Evolutionary conservation across 805 yeast genomes (phyloP), one percentile per base, ranked within the genome.

Genomic region (Metschnikowia rubicola): DNA sequence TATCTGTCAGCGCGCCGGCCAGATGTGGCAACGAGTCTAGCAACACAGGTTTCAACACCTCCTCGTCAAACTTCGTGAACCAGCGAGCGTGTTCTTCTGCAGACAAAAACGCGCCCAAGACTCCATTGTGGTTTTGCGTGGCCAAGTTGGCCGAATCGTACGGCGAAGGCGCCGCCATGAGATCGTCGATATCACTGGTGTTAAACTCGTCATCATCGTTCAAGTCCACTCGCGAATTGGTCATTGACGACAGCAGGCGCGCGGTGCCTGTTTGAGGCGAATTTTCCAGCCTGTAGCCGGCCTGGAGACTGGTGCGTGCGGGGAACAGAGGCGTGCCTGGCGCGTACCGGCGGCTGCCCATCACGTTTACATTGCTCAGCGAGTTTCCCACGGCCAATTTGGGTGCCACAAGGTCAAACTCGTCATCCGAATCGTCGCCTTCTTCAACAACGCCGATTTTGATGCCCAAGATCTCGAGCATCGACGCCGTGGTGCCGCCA

Each of bases 401-500:
- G 44, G 87, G 75, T 34, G 88, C 86, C 66, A 91, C 97, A 40
- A 90, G 85, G 61, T 92, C 97, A 64, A 92, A 92, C 64, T 94
- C 99, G 60, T 94, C 98, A 66, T 94, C 99, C 42, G 89, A 81
- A 35, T 83, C 91, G 41, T 69, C 66, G 34, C 61, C 56, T 47
- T 88, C 96, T 55, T 84, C 92, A 15, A 87, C 76, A 53, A 92
- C 88, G 1, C 99, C 99, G 2, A 96, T 86, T 57, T 86, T 85
- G 57, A 94, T 95, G 39, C 95, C 94, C 56, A 94, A 74, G 55
- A 92, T 88, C 64, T 94, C 99, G 50, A 94, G 78, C 99, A 94
- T 94, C 38, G 96, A 88, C 1, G 99, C 97, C 0, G 98, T 94
- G 1, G 99, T 94, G 34, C 99, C 99, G 49, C 99, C 99, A 65